These are phyloP conservation scores for Penicillium decumbens DNA, from an alignment of 2,329 filamentous ascomycete genomes.

Conservation along the genomic window DNA sequence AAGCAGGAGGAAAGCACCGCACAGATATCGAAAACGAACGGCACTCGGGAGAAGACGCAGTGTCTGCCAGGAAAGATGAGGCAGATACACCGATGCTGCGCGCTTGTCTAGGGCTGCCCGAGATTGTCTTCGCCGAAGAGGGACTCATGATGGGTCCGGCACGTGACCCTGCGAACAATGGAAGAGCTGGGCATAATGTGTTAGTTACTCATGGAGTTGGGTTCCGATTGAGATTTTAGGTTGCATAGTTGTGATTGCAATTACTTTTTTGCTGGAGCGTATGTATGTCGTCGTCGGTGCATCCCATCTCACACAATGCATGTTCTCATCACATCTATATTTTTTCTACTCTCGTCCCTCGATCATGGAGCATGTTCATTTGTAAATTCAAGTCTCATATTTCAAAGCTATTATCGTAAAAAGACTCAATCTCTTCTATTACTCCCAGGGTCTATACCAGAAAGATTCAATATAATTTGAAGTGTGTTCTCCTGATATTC, in stretches of 20 bases:
- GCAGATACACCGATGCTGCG: constrained; percentile 12
- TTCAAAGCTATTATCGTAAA: too few species aligned
- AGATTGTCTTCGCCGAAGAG: constrained; percentile 3
- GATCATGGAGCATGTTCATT: too few species aligned
- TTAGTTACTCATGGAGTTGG: background rate
- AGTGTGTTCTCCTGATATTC: too few species aligned
- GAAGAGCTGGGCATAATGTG: background rate
- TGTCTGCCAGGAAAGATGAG: background rate
- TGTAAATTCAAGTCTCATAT: too few species aligned
- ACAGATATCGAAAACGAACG: background rate
- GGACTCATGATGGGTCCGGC: background rate
- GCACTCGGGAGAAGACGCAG: background rate
- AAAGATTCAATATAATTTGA: too few species aligned
- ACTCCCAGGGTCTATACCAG: too few species aligned
- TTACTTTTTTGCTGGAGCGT: background rate
- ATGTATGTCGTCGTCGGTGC: background rate
- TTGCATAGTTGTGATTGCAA: background rate
- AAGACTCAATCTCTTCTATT: too few species aligned
- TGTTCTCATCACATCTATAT: background rate
- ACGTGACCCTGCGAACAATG: background rate
- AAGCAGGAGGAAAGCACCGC: background rate
- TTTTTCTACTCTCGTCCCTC: background rate
- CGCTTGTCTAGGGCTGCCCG: constrained; percentile 9
- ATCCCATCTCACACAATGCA: too few species aligned
- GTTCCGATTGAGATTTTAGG: background rate